Evolutionary conservation across 768 basidiomycete genomes (phyloP), one percentile per base, ranked within the genome.

Genomic region (Bullera alba): DNA sequence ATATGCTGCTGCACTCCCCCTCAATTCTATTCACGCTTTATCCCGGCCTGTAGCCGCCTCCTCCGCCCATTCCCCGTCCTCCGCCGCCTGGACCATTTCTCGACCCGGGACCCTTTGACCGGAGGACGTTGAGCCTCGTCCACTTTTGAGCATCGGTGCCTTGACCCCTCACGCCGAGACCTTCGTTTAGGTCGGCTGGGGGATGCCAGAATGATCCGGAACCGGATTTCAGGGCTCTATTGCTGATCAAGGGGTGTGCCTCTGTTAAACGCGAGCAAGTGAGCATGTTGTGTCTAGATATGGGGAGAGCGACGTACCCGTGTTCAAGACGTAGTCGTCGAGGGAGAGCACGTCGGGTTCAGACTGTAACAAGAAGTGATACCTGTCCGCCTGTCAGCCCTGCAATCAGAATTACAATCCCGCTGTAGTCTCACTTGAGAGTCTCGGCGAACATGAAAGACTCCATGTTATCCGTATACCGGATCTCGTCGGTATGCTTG

Each of bases 371-470:
- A 74, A 51, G 52, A 67, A 72, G 44, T 73, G 70, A 38, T 73
- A 73, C 46, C 65, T 64, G 23, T 6, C 2, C 4, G 10, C 14
- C 21, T 27, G 56, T 22, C 35, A 22, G n/a, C 5, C 25, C 10
- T 26, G n/a, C 38, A 36, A 41, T n/a, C 32, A 26, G 12, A 25
- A 17, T 28, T 23, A 21, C 21, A 67, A n/a, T n/a, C n/a, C n/a
- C n/a, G n/a, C n/a, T n/a, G n/a, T n/a, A n/a, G n/a, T n/a, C 63
- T 47, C 48, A 69, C 68, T 72, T 72, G 65, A 72, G 65, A 2
- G 74, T 74, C 58, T 75, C 74, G 1, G 73, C 74, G 44, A 75
- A 66, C 14, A 70, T 67, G 46, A 75, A 75, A 35, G 60, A 64
- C 50, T 76, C 75, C 63, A 67, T 67, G 42, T 65, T 65, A 46